Base-by-base conservation (phyloP, 306 rosid genomes). In the Phaseolus lunatus region DNA sequence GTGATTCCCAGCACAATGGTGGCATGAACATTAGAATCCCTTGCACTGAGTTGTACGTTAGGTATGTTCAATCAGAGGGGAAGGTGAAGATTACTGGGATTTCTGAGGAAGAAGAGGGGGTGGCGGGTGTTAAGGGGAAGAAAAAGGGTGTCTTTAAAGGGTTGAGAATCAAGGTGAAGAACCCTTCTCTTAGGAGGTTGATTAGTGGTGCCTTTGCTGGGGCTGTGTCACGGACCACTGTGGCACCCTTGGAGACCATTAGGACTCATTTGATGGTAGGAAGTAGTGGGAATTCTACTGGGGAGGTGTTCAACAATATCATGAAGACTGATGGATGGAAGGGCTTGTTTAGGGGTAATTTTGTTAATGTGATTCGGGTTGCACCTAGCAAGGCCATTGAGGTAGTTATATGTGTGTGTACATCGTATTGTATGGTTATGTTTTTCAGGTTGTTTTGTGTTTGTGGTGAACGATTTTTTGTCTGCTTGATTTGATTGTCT, bases 361-460 rank as follows among this genome's bases (percentile, higher is more conserved):
- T 95, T 4, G 97, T 92, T 35, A 95, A 95, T 84, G 97, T 95
- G 2, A 92, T 95, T 67, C 88, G 98, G 44, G 98, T 95, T 72
- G 98, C 98, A 13, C 98, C 98, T 11, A 95, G 98, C 86, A 95
- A 95, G 87, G 98, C 98, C 18, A 92, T 92, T 43, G 98, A 95
- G 98, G 98, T 95, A 85, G 7, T 79, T 0, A 7, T 68, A 27
- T 26, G 0, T 54, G 6, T 27, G 20, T 20, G 9, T 39, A 35
- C 2, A 12, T 31, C 59, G 11, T 11, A 22, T 23, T 22, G 58
- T 52, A 6, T 49, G 13, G 9, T 9, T 39, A 39, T 39, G 44
- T 39, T 39, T 39, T 39, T 0, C 44, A 39, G 44, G 12, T 9
- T 39, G 10, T 39, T 39, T 39, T 2, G 12, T 9, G 44, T 2